Percentiles rank a stretch among this genome's conserved stretches.
Evolutionary conservation across 345 rosid genomes (phyloP).

Genomic region (Citrus reticulata): DNA sequence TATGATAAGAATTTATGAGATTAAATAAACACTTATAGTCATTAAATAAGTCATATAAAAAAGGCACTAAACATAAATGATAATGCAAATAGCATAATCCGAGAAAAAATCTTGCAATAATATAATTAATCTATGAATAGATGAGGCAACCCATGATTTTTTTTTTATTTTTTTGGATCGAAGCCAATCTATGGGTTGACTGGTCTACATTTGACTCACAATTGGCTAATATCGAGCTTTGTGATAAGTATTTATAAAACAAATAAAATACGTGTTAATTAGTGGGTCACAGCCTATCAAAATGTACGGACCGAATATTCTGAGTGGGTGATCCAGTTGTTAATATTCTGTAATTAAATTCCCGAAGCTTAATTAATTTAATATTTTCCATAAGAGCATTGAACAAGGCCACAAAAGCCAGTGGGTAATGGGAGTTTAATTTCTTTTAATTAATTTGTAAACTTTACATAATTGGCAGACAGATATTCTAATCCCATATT

Average conservation of each 20-base stretch:
- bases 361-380: neutral
- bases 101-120: neutral
- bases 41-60: too few relatives aligned
- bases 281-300: neutral
- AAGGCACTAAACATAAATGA: neutral
- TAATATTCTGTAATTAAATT: neutral
- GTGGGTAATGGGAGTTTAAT: neutral
- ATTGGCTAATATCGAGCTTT: neutral
- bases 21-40: fast-evolving
- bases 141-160: too few relatives aligned
- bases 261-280: neutral
- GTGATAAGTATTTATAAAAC: neutral
- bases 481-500: constrained; percentile 20
- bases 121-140: neutral
- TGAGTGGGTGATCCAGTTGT: constrained; percentile 18
- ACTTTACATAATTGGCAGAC: constrained; percentile 21
- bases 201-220: neutral
- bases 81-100: neutral
- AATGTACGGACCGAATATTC: constrained; percentile 24
- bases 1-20: fast-evolving
- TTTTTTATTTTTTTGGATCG: too few relatives aligned
- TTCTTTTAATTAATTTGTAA: neutral
- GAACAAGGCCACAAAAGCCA: neutral
- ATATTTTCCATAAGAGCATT: neutral
- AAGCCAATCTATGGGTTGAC: neutral